Evolutionary conservation across 345 rosid species (phyloP).

Genomic region (Combretum micranthum): DNA sequence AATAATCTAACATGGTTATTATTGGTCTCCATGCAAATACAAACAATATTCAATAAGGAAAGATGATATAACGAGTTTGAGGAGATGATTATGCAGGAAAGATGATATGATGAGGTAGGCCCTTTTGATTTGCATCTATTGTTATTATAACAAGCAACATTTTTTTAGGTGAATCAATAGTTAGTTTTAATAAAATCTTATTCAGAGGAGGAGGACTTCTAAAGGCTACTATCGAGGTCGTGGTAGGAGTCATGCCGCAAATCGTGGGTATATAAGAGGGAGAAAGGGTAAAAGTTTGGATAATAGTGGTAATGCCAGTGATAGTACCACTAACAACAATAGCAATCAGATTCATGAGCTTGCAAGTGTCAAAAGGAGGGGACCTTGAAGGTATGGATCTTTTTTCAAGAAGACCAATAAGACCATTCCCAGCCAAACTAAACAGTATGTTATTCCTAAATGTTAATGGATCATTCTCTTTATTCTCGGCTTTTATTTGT

Average conservation of each 20-base stretch:
- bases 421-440: conserved; percentile 40
- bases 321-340: conserved; percentile 13
- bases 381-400: conserved; percentile 60
- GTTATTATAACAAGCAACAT: no score
- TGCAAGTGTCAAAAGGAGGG: conserved; percentile 68
- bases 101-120: no score
- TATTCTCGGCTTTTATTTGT: background rate
- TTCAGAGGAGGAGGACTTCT: conserved; percentile 47
- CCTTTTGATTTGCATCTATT: no score
- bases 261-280: conserved; percentile 40
- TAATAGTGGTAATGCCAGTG: conserved; percentile 3
- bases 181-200: no score
- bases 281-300: conserved; percentile 40
- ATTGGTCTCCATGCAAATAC: no score
- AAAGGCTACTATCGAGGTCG: conserved; percentile 57
- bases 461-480: background rate
- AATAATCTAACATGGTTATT: no score
- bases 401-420: conserved; percentile 37
- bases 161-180: no score
- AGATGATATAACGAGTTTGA: no score
- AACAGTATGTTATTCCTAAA: conserved; percentile 35
- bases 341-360: conserved; percentile 44
- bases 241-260: conserved; percentile 51
- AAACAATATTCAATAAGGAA: no score
- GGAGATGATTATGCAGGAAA: no score